phyloP scores from a whole-genome alignment of 805 yeast genomes.

The Candida broadrunensis region DNA sequence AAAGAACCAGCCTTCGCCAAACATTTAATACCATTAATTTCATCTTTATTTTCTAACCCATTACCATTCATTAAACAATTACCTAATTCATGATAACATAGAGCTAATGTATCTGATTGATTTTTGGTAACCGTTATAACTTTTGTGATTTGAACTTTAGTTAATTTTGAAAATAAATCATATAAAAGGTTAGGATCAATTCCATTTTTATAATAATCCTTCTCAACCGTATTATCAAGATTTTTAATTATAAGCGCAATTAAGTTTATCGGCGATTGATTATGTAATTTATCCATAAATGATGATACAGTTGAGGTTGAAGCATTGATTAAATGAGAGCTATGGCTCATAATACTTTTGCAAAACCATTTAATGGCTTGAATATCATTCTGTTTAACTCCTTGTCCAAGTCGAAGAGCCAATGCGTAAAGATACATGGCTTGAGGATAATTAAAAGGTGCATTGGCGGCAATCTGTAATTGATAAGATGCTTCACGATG shows the following conservation, averaged over 20 bases:
- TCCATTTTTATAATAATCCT: conserved; percentile 14
- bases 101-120: conserved; percentile 42
- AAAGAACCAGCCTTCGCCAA: conserved; percentile 63
- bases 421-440: conserved; percentile 71
- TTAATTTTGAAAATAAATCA: conserved; percentile 19
- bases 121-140: conserved; percentile 30
- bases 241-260: conserved; percentile 21
- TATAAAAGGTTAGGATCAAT: conserved; percentile 25
- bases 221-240: conserved; percentile 12
- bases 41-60: conserved; percentile 52
- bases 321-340: conserved; percentile 2
- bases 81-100: conserved; percentile 62
- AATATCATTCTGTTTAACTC: conserved; percentile 53
- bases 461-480: conserved; percentile 58
- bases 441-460: conserved; percentile 50
- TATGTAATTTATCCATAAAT: conserved; percentile 22
- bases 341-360: conserved; percentile 30
- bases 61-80: conserved; percentile 53
- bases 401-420: conserved; percentile 67
- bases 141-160: conserved; percentile 22
- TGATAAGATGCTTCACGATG: conserved; percentile 69
- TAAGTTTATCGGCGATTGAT: conserved; percentile 25
- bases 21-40: conserved; percentile 52
- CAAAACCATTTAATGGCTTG: conserved; percentile 61
- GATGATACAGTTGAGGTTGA: conserved; percentile 7